Evolutionary conservation across 2,329 filamentous ascomycete species (phyloP).

Genomic region (Akanthomyces dipterigenus): DNA sequence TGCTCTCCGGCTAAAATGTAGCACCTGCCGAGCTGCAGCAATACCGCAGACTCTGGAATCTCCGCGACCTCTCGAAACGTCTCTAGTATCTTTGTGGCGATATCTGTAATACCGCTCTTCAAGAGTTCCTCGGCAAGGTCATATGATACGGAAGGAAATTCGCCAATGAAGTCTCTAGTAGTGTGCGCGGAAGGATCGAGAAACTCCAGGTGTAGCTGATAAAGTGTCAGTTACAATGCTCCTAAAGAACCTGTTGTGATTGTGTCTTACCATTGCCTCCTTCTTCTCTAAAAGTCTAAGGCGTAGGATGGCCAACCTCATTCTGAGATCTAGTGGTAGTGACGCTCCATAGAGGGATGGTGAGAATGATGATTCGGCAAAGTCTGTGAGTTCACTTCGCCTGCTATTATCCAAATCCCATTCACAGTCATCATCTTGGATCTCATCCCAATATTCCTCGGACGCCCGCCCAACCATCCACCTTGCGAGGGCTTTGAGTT

Average conservation of each 20-base stretch:
- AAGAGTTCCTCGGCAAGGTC: conserved; percentile 49
- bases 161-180: conserved; percentile 43
- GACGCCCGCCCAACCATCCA: conserved; percentile 73
- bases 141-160: conserved; percentile 73
- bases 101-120: conserved; percentile 20
- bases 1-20: conserved; percentile 58
- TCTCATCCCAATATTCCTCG: conserved; percentile 72
- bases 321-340: conserved; percentile 73
- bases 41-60: conserved; percentile 43
- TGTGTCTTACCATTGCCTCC: conserved; percentile 63
- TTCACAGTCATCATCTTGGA: conserved; percentile 72
- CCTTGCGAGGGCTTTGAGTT: conserved; percentile 66
- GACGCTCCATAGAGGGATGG: conserved; percentile 59
- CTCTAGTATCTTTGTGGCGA: conserved; percentile 51
- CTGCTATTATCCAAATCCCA: conserved; percentile 74
- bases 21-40: conserved; percentile 58
- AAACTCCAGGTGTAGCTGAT: conserved; percentile 59
- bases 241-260: conserved; percentile 10
- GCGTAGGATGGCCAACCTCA: conserved; percentile 80
- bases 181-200: conserved; percentile 56
- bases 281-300: conserved; percentile 59
- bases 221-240: conserved; percentile 8
- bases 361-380: conserved; percentile 45
- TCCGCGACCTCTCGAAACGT: conserved; percentile 43
- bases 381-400: conserved; percentile 54